Evolutionary conservation across 2,329 filamentous ascomycete genomes (phyloP).

Genomic region (Talaromyces atroroseus): DNA sequence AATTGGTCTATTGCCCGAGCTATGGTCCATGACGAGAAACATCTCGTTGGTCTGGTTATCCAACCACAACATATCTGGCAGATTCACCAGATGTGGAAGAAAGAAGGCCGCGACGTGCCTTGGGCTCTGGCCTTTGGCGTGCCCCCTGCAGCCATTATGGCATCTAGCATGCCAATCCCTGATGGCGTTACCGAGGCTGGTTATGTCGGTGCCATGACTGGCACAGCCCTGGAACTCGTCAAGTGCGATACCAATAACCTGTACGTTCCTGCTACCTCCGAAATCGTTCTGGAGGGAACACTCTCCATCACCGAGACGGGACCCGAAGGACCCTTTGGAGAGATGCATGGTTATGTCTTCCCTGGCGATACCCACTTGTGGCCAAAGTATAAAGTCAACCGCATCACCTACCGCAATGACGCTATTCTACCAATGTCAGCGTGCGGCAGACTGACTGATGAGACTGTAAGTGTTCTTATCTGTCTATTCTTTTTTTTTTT

Average conservation of each 20-base stretch:
- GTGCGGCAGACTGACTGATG: slow-evolving; percentile 42
- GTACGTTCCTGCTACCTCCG: slow-evolving; percentile 45
- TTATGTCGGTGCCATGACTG: slow-evolving; percentile 46
- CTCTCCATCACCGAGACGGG: slow-evolving; percentile 41
- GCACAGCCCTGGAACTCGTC: slow-evolving; percentile 42
- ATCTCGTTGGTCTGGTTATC: slow-evolving; percentile 35
- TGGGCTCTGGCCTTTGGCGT: slow-evolving; percentile 39
- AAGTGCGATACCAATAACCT: slow-evolving; percentile 51
- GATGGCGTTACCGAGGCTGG: slow-evolving; percentile 45
- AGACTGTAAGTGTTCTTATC: too few species aligned
- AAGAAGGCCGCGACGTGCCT: slow-evolving; percentile 42
- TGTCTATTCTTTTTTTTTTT: slow-evolving; percentile 15
- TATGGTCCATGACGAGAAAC: slow-evolving; percentile 3
- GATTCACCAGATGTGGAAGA: slow-evolving; percentile 46
- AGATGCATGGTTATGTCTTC: slow-evolving; percentile 44
- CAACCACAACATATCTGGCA: slow-evolving; percentile 44
- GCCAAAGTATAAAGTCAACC: slow-evolving; percentile 42
- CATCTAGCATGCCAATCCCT: slow-evolving; percentile 46
- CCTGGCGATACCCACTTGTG: slow-evolving; percentile 34
- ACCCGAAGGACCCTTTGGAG: slow-evolving; percentile 48
- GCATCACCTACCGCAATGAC: slow-evolving; percentile 45
- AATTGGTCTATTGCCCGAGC: slow-evolving; percentile 32
- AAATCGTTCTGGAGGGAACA: slow-evolving; percentile 50
- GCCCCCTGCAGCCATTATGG: slow-evolving; percentile 47
- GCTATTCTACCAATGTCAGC: slow-evolving; percentile 45